Evolutionary conservation across 306 rosid genomes (phyloP), one percentile per base, ranked within the genome.

Genomic region (Trifolium subterraneum): DNA sequence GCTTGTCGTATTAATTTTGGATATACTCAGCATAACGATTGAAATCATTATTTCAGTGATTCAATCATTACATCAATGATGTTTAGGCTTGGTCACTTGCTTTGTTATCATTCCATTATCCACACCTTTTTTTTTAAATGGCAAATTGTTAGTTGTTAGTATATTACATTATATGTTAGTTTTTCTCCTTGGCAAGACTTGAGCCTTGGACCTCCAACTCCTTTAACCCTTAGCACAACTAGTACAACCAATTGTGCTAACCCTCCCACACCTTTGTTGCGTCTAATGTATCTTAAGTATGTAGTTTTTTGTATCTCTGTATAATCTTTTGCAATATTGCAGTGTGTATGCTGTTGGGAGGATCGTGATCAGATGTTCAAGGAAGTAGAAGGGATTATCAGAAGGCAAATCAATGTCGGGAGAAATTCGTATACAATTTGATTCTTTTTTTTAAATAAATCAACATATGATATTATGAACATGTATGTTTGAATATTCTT

Each of bases 271-370:
- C 7, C 7, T 61, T 51, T 23, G 8, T 54, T 47, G 54, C 29
- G 14, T 65, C n/a, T 64, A 44, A 23, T 62, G 5, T 50, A 45
- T 64, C 47, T 20, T 52, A 67, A 35, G 41, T 72, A 7, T 58
- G n/a, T 22, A 10, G 10, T 66, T 66, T 58, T 5, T 29, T 58
- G 52, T 54, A 18, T 36, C 47, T 44, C 50, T 38, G 64, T 63
- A 6, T 52, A 45, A 52, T 51, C 51, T 50, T 74, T 31, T 75
- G 20, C 41, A 18, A 20, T 56, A 3, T 71, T 84, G 77, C 83
- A 95, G 99, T 92, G 99, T 71, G 93, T 95, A 55, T 95, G 99
- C 86, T 83, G 90, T 75, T 95, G 99, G 99, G 99, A 92, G 85
- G 98, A 87, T 68, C 98, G 99, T 42, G 99, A 92, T 65, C 80